Conservation (phyloP, 2,329 filamentous ascomycete genomes). For the Venturia pyrina region DNA sequence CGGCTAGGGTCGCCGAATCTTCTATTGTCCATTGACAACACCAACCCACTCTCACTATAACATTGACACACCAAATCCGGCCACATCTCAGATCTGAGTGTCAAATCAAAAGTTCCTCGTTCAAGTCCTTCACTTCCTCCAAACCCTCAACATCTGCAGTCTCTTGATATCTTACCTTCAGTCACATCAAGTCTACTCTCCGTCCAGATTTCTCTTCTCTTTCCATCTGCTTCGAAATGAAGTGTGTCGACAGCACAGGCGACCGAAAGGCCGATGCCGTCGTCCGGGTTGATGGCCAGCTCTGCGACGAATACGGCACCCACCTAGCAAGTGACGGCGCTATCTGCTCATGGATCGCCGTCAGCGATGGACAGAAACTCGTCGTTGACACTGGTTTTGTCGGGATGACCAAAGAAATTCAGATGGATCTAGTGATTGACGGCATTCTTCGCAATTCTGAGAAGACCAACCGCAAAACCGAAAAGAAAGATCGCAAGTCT, state of each 20-base stretch:
- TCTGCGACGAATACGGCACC: slow-evolving; percentile 25
- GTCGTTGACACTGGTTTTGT: slow-evolving; percentile 22
- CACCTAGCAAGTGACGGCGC: slow-evolving; percentile 19
- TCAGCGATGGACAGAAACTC: slow-evolving; percentile 23
- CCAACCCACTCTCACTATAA: background rate
- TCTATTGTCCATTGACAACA: background rate
- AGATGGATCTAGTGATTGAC: slow-evolving; percentile 29
- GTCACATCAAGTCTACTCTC: background rate
- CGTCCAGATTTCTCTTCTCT: too few relatives aligned
- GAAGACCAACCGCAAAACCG: slow-evolving; percentile 8
- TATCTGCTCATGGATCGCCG: slow-evolving; percentile 28
- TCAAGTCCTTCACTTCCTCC: background rate
- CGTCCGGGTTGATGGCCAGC: slow-evolving; percentile 18
- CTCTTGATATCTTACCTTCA: background rate
- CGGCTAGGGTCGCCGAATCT: too few relatives aligned
- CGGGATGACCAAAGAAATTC: slow-evolving; percentile 23
- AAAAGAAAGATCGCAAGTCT: slow-evolving; percentile 11
- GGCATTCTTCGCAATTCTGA: slow-evolving; percentile 22
- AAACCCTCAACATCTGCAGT: background rate
- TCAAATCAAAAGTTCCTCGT: background rate
- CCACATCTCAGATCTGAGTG: background rate
- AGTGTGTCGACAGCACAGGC: slow-evolving; percentile 23
- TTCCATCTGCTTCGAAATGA: slow-evolving; percentile 22
- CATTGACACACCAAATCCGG: background rate
- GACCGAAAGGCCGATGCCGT: slow-evolving; percentile 25